Evolutionary conservation across 2,329 filamentous ascomycete species (phyloP).

Genomic region (Aspergillus versicolor): DNA sequence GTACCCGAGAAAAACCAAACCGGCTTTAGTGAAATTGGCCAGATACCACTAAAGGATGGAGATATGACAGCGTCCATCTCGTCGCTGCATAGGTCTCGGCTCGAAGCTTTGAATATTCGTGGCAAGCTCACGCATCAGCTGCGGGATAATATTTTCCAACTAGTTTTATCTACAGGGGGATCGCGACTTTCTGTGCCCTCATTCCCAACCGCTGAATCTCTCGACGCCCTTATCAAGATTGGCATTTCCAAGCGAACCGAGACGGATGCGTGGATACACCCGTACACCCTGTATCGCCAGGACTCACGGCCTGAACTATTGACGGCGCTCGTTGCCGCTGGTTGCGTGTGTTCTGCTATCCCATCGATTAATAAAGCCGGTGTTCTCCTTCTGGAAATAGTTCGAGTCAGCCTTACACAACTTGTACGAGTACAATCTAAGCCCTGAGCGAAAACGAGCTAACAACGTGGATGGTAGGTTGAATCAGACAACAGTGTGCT

Average conservation of each 20-base stretch:
- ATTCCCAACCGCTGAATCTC: conserved; percentile 7
- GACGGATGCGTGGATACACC: conserved; percentile 10
- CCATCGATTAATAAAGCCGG: conserved; percentile 3
- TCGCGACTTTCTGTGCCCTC: conserved; percentile 6
- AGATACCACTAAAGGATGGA: conserved; percentile 3
- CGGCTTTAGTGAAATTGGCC: not conserved
- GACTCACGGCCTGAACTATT: conserved; percentile 1
- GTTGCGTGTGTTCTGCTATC: conserved; percentile 6
- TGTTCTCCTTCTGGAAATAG: conserved; percentile 6
- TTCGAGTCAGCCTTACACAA: conserved; percentile 3
- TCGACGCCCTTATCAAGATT: conserved; percentile 5
- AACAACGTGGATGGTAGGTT: not conserved
- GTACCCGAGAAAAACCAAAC: conserved; percentile 6
- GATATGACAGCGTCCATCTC: conserved; percentile 9
- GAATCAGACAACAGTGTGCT: conserved; percentile 9
- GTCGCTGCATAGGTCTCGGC: not conserved
- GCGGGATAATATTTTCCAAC: conserved; percentile 2
- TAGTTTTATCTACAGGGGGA: not conserved
- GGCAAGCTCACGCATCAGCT: conserved; percentile 2
- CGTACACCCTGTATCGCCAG: conserved; percentile 2
- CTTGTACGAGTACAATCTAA: not conserved
- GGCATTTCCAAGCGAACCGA: conserved; percentile 7
- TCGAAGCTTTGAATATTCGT: conserved; percentile 6
- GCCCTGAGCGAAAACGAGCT: not conserved
- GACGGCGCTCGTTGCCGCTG: conserved; percentile 3